These are phyloP conservation scores for Synchytrium microbalum DNA, from an alignment of 371 early-diverging fungal genomes.

Conservation along the genomic window DNA sequence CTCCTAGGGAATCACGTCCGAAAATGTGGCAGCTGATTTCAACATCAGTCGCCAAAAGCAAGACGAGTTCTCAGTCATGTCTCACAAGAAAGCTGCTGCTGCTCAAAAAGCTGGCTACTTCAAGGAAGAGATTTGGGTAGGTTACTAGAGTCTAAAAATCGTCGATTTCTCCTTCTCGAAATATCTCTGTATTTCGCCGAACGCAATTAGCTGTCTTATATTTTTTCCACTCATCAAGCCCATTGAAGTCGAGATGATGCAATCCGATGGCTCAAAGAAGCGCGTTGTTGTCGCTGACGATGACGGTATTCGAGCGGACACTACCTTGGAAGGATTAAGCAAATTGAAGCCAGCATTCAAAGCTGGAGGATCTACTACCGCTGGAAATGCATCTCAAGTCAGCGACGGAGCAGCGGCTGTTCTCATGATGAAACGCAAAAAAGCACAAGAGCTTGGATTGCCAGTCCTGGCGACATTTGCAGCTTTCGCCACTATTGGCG, in stretches of 20 bases:
- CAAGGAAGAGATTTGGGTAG: slow-evolving; percentile 87
- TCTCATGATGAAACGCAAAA: slow-evolving; percentile 87
- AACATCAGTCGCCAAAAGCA: slow-evolving; percentile 73
- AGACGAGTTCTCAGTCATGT: slow-evolving; percentile 80
- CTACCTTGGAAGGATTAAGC: slow-evolving; percentile 69
- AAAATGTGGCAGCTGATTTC: slow-evolving; percentile 90
- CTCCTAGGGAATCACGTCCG: slow-evolving; percentile 90
- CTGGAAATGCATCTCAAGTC: slow-evolving; percentile 97
- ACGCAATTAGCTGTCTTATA: too few species aligned
- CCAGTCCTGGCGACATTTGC: slow-evolving; percentile 84
- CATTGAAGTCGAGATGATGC: slow-evolving; percentile 61
- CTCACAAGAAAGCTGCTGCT: slow-evolving; percentile 68
- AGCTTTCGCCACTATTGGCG: slow-evolving; percentile 84
- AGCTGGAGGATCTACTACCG: slow-evolving; percentile 82
- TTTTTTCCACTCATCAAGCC: too few species aligned
- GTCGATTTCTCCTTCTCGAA: too few species aligned
- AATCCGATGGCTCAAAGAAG: slow-evolving; percentile 63
- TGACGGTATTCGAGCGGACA: slow-evolving; percentile 86
- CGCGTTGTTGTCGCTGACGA: slow-evolving; percentile 63
- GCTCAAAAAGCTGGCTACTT: slow-evolving; percentile 90
- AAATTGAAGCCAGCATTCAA: slow-evolving; percentile 90
- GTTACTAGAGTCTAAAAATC: too few species aligned
- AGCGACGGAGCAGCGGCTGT: slow-evolving; percentile 98
- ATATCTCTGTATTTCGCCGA: too few species aligned
- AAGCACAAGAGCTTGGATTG: slow-evolving; percentile 79